Conservation (phyloP, 306 rosid genomes). For the Arachis hypogaea region DNA sequence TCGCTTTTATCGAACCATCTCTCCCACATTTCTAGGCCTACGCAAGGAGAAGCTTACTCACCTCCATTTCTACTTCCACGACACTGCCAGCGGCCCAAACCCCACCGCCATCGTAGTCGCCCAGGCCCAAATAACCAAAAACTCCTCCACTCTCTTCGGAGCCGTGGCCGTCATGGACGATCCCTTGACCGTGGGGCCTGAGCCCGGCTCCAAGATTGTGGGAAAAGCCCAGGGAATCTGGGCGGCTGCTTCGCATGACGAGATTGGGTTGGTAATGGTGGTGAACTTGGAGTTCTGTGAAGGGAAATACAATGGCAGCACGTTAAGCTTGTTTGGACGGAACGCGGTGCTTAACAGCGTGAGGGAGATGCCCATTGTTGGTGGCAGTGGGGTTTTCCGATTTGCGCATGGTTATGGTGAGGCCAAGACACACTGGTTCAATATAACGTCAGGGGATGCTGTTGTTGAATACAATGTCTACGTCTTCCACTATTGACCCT, state of each 20-base stretch:
- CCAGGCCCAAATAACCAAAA: conserved; percentile 41
- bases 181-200: conserved; percentile 45
- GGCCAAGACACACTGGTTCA: conserved; percentile 42
- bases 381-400: conserved; percentile 64
- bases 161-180: conserved; percentile 38
- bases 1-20: conserved; percentile 13
- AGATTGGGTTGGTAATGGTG: conserved; percentile 3
- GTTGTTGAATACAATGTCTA: conserved; percentile 66
- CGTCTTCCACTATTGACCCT: conserved; percentile 52
- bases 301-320: conserved; percentile 39
- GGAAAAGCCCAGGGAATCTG: conserved; percentile 63
- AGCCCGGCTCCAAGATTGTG: conserved; percentile 39
- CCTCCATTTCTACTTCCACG: conserved; percentile 67
- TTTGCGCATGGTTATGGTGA: conserved; percentile 80
- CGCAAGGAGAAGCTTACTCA: conserved; percentile 57
- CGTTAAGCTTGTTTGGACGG: conserved; percentile 37
- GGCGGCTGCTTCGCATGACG: conserved; percentile 47
- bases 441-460: conserved; percentile 49
- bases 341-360: neutral
- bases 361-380: conserved; percentile 61
- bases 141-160: conserved; percentile 46
- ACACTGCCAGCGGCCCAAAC: conserved; percentile 49
- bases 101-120: conserved; percentile 48
- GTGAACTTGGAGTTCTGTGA: conserved; percentile 28
- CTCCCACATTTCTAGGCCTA: conserved; percentile 39